Conservation (phyloP, 1,139 yeast species). For the Kodamaea alishanica region DNA sequence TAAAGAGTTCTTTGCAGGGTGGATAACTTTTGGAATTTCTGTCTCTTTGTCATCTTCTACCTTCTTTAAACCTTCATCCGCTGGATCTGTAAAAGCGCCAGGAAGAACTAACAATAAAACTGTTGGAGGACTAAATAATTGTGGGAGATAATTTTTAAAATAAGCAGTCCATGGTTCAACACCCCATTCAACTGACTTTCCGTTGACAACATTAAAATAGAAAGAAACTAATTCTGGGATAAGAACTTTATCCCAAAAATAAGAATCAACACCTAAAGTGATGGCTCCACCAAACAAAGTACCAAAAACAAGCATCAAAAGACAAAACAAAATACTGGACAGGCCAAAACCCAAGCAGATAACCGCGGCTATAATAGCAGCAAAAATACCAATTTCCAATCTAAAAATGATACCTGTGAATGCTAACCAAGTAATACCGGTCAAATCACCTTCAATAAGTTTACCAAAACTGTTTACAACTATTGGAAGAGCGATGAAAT, state of each 20-base stretch:
- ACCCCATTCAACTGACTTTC: conserved; percentile 81
- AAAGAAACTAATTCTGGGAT: conserved; percentile 78
- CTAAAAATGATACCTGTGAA: conserved; percentile 70
- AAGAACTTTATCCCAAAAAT: conserved; percentile 59
- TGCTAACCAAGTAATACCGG: conserved; percentile 57
- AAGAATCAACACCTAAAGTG: conserved; percentile 61
- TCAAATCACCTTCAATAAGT: conserved; percentile 47
- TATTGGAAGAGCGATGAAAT: conserved; percentile 78
- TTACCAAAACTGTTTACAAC: conserved; percentile 54
- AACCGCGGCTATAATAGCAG: conserved; percentile 41
- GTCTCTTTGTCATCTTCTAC: conserved; percentile 2
- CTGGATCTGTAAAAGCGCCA: conserved; percentile 44
- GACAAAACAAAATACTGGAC: conserved; percentile 33
- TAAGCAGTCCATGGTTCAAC: conserved; percentile 70
- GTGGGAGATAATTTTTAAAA: conserved; percentile 43
- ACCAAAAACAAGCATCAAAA: conserved; percentile 50
- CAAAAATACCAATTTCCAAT: conserved; percentile 64
- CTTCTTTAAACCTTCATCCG: conserved; percentile 17
- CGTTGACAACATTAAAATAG: conserved; percentile 66
- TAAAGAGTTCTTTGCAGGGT: conserved; percentile 38
- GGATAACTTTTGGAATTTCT: conserved; percentile 30
- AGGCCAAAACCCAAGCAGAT: conserved; percentile 44
- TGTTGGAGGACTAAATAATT: conserved; percentile 64
- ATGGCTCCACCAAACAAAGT: conserved; percentile 47
- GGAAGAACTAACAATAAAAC: conserved; percentile 44